These are phyloP conservation scores for Globisporangium spiculum DNA, from an alignment of 352 stramenopile species.

Conservation along the genomic window DNA sequence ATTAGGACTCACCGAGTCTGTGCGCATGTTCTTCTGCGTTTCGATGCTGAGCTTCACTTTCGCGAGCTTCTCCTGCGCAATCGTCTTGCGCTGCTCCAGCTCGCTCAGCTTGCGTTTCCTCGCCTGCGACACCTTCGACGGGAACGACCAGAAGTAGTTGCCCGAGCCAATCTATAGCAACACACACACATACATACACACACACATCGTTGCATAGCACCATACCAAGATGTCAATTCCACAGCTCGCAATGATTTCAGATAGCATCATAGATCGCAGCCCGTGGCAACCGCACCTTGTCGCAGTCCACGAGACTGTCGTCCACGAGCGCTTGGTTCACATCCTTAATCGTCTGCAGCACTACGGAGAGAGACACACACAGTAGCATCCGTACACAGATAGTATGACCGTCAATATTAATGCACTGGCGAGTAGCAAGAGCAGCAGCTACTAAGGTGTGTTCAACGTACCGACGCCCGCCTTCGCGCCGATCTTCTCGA, in stretches of 20 bases:
- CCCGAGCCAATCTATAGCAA: conserved; percentile 59
- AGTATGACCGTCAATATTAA: neutral
- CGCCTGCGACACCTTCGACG: conserved; percentile 77
- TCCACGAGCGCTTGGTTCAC: conserved; percentile 87
- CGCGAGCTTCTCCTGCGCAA: conserved; percentile 35
- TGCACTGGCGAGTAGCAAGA: neutral
- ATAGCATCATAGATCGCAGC: no score
- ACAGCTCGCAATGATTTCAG: no score
- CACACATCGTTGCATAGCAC: no score
- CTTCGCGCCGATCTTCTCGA: conserved; percentile 85
- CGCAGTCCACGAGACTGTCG: conserved; percentile 75
- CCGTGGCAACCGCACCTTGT: conserved; percentile 45
- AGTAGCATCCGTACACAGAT: neutral
- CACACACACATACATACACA: neutral
- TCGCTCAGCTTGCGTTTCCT: conserved; percentile 74
- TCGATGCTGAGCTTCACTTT: conserved; percentile 51
- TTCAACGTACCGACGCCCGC: conserved; percentile 61
- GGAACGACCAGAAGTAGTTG: conserved; percentile 90
- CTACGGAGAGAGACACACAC: conserved; percentile 20
- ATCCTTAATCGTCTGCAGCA: conserved; percentile 88
- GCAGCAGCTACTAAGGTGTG: neutral
- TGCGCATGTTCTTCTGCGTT: conserved; percentile 44
- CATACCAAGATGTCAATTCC: no score
- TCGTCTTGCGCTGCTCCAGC: conserved; percentile 48
- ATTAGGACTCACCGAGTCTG: conserved; percentile 43